Conservation (phyloP, 805 yeast species). For the Schwanniomyces yamadae region DNA sequence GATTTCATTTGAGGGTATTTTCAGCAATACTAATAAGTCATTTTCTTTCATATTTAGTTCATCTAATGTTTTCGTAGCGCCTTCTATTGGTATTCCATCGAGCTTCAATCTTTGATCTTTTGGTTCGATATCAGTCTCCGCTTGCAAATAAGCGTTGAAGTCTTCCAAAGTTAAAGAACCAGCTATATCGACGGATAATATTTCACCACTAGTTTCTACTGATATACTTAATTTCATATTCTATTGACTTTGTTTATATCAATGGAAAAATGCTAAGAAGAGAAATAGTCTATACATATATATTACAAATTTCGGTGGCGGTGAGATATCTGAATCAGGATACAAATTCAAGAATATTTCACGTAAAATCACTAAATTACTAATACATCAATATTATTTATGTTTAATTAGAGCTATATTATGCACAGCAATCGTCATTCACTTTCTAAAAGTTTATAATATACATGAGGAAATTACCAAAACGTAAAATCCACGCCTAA, state of each 20-base stretch:
- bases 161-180: constrained; percentile 63
- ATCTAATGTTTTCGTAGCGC: constrained; percentile 35
- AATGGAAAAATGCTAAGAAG: no score
- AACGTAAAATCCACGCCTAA: no score
- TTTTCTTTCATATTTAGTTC: constrained; percentile 52
- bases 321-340: no score
- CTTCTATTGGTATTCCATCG: constrained; percentile 43
- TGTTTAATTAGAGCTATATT: no score
- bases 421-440: no score
- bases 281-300: no score
- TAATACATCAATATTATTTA: no score
- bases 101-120: constrained; percentile 47
- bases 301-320: no score
- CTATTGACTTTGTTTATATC: neutral
- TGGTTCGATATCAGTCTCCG: constrained; percentile 59
- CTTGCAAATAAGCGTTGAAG: constrained; percentile 68
- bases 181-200: constrained; percentile 58
- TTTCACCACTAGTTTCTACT: constrained; percentile 21
- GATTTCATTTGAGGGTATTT: constrained; percentile 4
- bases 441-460: no score
- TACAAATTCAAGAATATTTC: no score
- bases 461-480: no score
- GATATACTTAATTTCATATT: constrained; percentile 27
- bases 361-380: no score
- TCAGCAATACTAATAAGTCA: constrained; percentile 53